Base-by-base conservation (phyloP, 1,284 basidiomycete species). In the Ceratobasidium sp. region DNA sequence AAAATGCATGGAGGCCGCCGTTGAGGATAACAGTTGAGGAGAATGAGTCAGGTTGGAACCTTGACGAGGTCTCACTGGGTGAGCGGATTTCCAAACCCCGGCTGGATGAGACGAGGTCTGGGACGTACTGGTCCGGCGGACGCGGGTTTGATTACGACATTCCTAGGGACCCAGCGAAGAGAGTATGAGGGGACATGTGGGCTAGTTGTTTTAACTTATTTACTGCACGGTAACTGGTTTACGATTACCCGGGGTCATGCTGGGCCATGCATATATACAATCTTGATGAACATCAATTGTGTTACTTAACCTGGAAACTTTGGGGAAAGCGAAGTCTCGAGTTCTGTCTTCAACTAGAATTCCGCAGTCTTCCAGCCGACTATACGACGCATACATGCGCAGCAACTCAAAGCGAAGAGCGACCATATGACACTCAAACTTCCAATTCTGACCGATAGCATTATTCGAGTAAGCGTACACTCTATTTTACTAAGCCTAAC, bases 401-500 rank as follows among this genome's bases (percentile, higher is more conserved):
- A n/a, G n/a, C n/a, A n/a, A n/a, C n/a, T n/a, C n/a, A n/a, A n/a
- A n/a, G n/a, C n/a, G n/a, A n/a, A n/a, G n/a, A n/a, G n/a, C n/a
- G n/a, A n/a, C n/a, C n/a, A n/a, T 40, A 8, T 17, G 38, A 40
- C 17, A 40, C 17, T 17, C 38, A 8, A 40, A 40, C 17, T 40
- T 40, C 38, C 45, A 47, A 12, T 10, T 22, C 22, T 22, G 7
- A 20, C n/a, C 10, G 45, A 47, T 47, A 20, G 7, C 22, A 22
- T 47, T 47, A 47, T 20, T 47, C 10, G 10, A 12, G 45, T 7
- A 7, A 12, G 45, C n/a, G 22, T 47, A 47, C 10, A 47, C 20
- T 7, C 45, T 15, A 47, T 15, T 15, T 47, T 22, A 42, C 31
- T 20, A 3, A 57, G 29, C 13, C 42, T 75, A 80, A 32, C 92